These are phyloP conservation scores for Colletotrichum tropicicola DNA, from an alignment of 2,329 filamentous ascomycete species.

Conservation along the genomic window DNA sequence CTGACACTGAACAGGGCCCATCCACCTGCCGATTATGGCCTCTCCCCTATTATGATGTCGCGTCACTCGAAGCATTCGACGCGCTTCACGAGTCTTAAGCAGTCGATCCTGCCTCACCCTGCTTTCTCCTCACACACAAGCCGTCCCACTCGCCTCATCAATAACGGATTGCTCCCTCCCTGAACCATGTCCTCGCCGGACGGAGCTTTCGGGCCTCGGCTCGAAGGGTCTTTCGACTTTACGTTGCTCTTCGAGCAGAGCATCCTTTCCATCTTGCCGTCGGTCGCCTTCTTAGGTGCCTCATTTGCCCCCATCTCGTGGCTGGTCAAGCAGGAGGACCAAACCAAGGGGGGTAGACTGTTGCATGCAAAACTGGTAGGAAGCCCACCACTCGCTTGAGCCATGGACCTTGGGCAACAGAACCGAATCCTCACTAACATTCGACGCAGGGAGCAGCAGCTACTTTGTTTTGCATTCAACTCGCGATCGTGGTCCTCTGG, in stretches of 20 bases:
- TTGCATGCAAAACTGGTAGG: constrained; percentile 32
- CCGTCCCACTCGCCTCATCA: neutral
- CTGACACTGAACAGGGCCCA: neutral
- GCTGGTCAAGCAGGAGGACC: constrained; percentile 12
- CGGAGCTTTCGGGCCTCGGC: constrained; percentile 34
- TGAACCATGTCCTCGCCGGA: constrained; percentile 15
- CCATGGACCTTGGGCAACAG: no score
- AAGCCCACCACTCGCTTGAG: neutral
- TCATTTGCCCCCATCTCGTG: constrained; percentile 22
- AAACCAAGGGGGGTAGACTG: neutral
- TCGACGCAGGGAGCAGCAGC: constrained; percentile 7
- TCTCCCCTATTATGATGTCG: neutral
- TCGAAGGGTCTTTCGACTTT: constrained; percentile 36
- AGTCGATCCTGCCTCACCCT: neutral
- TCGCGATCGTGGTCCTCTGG: constrained; percentile 39
- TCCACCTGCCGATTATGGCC: neutral
- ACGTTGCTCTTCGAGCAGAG: constrained; percentile 40
- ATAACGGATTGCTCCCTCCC: neutral
- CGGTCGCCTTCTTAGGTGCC: constrained; percentile 34
- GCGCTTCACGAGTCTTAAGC: neutral
- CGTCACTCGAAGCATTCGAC: neutral
- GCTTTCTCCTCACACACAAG: neutral
- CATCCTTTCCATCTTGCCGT: constrained; percentile 37
- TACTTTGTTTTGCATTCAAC: constrained; percentile 31
- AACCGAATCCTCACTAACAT: constrained; percentile 19